phyloP scores from a whole-genome alignment of 1,284 basidiomycete species.

The Meripilus lineatus region DNA sequence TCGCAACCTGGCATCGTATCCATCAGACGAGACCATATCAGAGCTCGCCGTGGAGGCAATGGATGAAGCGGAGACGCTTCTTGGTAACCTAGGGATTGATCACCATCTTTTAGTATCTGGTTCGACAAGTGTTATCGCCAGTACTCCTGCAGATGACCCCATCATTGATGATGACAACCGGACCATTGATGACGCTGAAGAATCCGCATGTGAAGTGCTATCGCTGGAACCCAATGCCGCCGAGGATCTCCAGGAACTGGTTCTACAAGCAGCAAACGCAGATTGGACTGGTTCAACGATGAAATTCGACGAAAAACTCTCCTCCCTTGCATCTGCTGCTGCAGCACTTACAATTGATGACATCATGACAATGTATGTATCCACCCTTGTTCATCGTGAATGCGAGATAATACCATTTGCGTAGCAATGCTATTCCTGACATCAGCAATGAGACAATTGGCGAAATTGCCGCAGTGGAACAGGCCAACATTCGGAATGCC shows the following conservation, averaged over 20 bases:
- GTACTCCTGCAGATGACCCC: no score
- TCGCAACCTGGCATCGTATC: not conserved
- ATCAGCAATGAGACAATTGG: not conserved
- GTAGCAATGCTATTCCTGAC: slow-evolving; percentile 1
- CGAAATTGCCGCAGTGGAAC: not conserved
- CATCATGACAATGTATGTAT: not conserved
- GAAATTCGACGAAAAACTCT: no score
- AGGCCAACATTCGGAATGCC: no score
- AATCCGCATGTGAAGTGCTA: no score
- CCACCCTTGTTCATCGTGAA: no score
- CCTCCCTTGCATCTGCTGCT: not conserved
- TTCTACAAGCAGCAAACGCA: no score
- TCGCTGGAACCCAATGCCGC: no score
- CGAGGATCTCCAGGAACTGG: no score
- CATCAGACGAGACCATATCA: not conserved
- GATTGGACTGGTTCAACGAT: no score
- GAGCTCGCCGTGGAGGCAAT: not conserved
- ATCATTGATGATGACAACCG: not conserved
- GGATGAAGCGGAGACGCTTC: not conserved
- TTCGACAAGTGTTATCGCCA: not conserved
- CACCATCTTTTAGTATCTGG: slow-evolving; percentile 2
- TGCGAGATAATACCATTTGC: not conserved
- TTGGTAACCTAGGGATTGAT: not conserved
- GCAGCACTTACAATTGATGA: not conserved
- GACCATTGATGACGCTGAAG: not conserved